A percentile compares a stretch with the other conserved stretches of the same genome.
These are phyloP conservation scores for Blastobotrys parvus DNA, from an alignment of 805 yeast species.

Conservation along the genomic window DNA sequence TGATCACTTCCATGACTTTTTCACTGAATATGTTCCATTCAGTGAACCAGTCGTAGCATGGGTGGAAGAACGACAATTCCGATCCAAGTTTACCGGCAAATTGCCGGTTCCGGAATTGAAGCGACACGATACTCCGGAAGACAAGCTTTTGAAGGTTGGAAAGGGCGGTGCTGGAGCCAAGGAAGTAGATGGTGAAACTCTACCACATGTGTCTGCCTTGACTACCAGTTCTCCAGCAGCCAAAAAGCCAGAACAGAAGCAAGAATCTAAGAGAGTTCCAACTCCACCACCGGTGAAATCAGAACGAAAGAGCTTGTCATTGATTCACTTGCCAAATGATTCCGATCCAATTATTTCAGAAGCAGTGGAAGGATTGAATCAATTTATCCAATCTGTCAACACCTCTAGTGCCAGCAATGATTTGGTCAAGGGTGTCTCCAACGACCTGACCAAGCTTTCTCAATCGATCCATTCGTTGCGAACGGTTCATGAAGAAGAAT, in stretches of 20 bases:
- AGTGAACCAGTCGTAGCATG: constrained; percentile 47
- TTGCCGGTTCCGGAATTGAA: constrained; percentile 1
- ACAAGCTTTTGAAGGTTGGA: constrained; percentile 15
- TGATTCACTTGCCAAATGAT: constrained; percentile 15
- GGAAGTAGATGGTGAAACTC: constrained; percentile 1
- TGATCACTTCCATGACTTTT: constrained; percentile 53
- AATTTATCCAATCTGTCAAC: constrained; percentile 31
- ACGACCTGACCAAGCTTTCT: constrained; percentile 17
- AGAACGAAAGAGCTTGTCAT: constrained; percentile 10
- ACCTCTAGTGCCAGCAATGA: constrained; percentile 25
- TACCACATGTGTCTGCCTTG: background rate
- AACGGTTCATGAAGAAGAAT: constrained; percentile 15
- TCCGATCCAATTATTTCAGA: constrained; percentile 15
- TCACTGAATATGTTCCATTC: constrained; percentile 56
- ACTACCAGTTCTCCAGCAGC: background rate
- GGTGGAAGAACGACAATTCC: constrained; percentile 36
- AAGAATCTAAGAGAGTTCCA: background rate
- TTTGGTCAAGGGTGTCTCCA: constrained; percentile 18
- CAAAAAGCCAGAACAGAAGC: background rate
- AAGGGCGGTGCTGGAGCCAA: constrained; percentile 13
- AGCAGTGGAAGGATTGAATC: constrained; percentile 28
- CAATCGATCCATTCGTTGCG: constrained; percentile 15
- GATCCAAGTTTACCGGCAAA: constrained; percentile 18
- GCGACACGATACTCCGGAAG: constrained; percentile 5
- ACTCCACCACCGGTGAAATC: constrained; percentile 1